phyloP scores from a whole-genome alignment of 805 yeast species.

The Suhomyces xylopsoci region DNA sequence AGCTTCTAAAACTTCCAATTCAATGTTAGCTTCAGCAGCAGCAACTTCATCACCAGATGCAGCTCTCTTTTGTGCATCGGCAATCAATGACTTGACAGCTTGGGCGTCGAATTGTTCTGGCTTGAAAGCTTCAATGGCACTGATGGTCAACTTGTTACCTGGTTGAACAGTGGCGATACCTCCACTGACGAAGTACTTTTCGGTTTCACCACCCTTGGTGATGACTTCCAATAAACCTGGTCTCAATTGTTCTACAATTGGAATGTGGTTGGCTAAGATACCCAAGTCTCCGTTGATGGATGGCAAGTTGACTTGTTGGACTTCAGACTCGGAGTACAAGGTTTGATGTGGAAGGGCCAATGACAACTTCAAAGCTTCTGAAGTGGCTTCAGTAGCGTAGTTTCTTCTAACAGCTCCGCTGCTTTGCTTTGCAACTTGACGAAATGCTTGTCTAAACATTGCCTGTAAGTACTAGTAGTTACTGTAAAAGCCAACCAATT shows the following conservation, averaged over 20 bases:
- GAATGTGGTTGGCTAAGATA: slow-evolving; percentile 96
- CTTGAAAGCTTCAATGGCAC: slow-evolving; percentile 94
- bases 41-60: slow-evolving; percentile 79
- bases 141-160: slow-evolving; percentile 83
- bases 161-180: slow-evolving; percentile 97
- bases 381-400: slow-evolving; percentile 79
- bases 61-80: slow-evolving; percentile 92
- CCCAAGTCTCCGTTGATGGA: slow-evolving; percentile 95
- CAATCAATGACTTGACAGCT: slow-evolving; percentile 72
- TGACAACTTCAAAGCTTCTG: slow-evolving; percentile 79
- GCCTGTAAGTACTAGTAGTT: neutral
- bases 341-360: slow-evolving; percentile 89
- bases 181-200: slow-evolving; percentile 88
- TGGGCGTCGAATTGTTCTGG: slow-evolving; percentile 81
- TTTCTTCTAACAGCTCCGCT: slow-evolving; percentile 66
- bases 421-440: slow-evolving; percentile 58
- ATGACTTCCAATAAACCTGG: slow-evolving; percentile 95
- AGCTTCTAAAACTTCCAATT: slow-evolving; percentile 95
- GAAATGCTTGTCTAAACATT: slow-evolving; percentile 64
- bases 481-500: neutral
- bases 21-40: slow-evolving; percentile 93
- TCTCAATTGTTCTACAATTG: slow-evolving; percentile 90
- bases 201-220: slow-evolving; percentile 66
- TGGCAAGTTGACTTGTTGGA: slow-evolving; percentile 85
- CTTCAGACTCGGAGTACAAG: slow-evolving; percentile 55